Evolutionary conservation across 2,329 filamentous ascomycete species (phyloP).

Genomic region (Albifimbria verrucaria): DNA sequence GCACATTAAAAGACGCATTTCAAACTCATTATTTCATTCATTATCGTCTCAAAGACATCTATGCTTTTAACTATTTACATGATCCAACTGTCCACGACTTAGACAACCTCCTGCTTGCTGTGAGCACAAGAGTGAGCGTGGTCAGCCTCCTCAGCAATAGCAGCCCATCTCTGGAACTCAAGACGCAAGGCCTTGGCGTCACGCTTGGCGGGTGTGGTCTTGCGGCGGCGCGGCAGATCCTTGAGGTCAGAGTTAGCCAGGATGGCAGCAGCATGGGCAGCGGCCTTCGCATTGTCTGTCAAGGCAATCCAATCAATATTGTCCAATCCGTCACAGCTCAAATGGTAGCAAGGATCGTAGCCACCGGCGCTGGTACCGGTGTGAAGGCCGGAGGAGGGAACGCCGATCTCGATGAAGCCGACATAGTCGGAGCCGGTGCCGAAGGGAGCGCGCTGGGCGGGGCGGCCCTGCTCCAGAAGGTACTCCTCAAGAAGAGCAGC

Average conservation of each 20-base stretch:
- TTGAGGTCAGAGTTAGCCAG: constrained; percentile 33
- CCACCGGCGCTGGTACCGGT: constrained; percentile 31
- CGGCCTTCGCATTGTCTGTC: constrained; percentile 37
- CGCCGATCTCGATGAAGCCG: constrained; percentile 35
- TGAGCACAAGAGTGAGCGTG: constrained; percentile 22
- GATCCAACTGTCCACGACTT: not conserved
- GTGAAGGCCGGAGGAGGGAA: constrained; percentile 37
- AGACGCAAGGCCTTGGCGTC: constrained; percentile 19
- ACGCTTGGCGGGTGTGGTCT: constrained; percentile 23
- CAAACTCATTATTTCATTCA: not conserved
- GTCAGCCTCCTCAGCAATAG: constrained; percentile 19
- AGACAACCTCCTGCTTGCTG: constrained; percentile 20
- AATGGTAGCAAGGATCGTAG: constrained; percentile 35
- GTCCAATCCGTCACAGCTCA: constrained; percentile 34
- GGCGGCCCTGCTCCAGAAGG: constrained; percentile 15
- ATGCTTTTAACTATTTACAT: not conserved
- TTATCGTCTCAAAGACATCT: not conserved
- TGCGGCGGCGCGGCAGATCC: constrained; percentile 27
- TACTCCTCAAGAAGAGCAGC: constrained; percentile 31
- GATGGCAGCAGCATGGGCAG: constrained; percentile 48
- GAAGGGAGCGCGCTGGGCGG: constrained; percentile 24
- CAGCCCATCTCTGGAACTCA: constrained; percentile 21
- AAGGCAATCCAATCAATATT: constrained; percentile 39
- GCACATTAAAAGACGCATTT: not conserved
- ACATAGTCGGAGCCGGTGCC: constrained; percentile 36